Evolutionary conservation across 305 asterid species (phyloP).

Genomic region (Ruellia speciosa): DNA sequence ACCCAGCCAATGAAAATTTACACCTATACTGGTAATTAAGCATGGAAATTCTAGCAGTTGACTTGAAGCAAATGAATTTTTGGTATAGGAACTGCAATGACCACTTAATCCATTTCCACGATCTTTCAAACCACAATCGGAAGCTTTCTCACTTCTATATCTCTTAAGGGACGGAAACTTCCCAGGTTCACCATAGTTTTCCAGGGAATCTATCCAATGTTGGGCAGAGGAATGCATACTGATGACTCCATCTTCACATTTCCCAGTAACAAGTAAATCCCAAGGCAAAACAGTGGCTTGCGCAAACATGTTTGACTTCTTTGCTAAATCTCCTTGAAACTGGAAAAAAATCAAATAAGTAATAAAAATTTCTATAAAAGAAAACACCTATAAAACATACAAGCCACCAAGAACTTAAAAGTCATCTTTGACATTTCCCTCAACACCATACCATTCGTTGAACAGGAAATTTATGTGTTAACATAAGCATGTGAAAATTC

Average conservation of each 20-base stretch:
- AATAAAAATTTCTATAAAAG: not conserved
- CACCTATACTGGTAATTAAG: conserved; percentile 33
- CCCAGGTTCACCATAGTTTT: conserved; percentile 21
- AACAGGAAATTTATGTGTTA: conserved; percentile 75
- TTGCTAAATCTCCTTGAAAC: conserved; percentile 49
- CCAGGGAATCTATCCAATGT: conserved; percentile 23
- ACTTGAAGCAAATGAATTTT: conserved; percentile 21
- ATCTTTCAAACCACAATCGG: conserved; percentile 24
- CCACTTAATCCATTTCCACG: conserved; percentile 23
- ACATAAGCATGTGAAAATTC: conserved; percentile 56
- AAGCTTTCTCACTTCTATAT: conserved; percentile 35
- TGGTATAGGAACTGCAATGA: conserved; percentile 21
- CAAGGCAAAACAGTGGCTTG: conserved; percentile 75
- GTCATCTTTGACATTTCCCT: not conserved
- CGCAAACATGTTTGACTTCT: conserved; percentile 48
- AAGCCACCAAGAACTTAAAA: conserved; percentile 9
- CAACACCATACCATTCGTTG: conserved; percentile 44
- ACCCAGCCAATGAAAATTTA: conserved; percentile 31
- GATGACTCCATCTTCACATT: conserved; percentile 28
- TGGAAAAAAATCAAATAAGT: conserved; percentile 26
- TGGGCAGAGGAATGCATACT: conserved; percentile 24
- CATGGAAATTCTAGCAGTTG: conserved; percentile 38
- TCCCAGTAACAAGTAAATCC: conserved; percentile 58
- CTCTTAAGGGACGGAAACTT: conserved; percentile 33
- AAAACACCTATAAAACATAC: not conserved